phyloP scores from a whole-genome alignment of 2,329 filamentous ascomycete genomes.

The Penicillium sp. region DNA sequence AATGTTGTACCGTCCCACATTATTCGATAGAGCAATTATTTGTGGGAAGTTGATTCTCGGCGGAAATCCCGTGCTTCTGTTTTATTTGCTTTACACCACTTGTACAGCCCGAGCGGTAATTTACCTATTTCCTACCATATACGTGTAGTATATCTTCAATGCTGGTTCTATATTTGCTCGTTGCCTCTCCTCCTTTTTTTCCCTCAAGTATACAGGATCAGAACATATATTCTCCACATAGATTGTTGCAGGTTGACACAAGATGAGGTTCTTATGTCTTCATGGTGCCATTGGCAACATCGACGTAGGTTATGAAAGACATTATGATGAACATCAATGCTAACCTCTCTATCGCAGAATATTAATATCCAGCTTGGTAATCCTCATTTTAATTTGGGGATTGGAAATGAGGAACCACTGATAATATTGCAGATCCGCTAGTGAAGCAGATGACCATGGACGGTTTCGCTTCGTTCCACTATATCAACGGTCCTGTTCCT shows the following conservation, averaged over 20 bases:
- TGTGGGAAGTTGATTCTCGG: constrained; percentile 4
- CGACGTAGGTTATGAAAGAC: constrained; percentile 19
- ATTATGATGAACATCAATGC: neutral
- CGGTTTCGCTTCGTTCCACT: constrained; percentile 22
- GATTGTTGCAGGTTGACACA: constrained; percentile 4
- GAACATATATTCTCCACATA: neutral
- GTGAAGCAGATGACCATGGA: constrained; percentile 21
- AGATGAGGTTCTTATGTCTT: constrained; percentile 31
- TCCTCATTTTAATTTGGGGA: neutral
- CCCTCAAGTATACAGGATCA: constrained; percentile 11
- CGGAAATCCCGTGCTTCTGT: constrained; percentile 1
- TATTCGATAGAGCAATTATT: neutral
- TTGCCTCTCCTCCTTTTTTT: neutral
- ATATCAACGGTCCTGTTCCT: constrained; percentile 22
- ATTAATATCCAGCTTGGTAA: constrained; percentile 23
- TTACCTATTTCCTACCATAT: neutral
- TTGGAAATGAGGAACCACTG: neutral
- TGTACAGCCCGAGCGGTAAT: constrained; percentile 10
- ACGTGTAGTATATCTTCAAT: neutral
- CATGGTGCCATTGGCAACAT: constrained; percentile 32
- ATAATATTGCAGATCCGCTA: constrained; percentile 15
- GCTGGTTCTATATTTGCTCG: neutral
- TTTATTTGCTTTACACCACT: neutral
- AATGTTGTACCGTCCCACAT: constrained; percentile 6
- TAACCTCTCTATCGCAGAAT: constrained; percentile 12